phyloP scores from a whole-genome alignment of 1,284 basidiomycete genomes.

The Pholiota adiposa region DNA sequence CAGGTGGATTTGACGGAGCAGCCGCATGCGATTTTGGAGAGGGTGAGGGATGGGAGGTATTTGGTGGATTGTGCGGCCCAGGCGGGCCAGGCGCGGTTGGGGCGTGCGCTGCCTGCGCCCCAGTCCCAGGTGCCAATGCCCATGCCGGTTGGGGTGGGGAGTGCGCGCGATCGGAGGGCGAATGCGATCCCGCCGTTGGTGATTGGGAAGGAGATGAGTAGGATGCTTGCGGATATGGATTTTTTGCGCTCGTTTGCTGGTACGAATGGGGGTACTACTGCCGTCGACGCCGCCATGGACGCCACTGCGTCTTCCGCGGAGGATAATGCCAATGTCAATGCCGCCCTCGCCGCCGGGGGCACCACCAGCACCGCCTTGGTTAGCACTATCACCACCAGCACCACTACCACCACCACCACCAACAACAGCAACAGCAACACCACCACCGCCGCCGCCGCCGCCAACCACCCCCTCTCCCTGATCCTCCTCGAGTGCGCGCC shows the following conservation, averaged over 20 bases:
- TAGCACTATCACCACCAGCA: too few relatives aligned
- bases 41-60: conserved; percentile 78
- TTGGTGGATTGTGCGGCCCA: conserved; percentile 40
- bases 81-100: too few relatives aligned
- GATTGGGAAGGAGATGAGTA: conserved; percentile 38
- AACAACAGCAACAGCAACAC: too few relatives aligned
- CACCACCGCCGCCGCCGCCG: too few relatives aligned
- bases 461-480: conserved; percentile 58
- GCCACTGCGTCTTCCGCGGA: too few relatives aligned
- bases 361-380: too few relatives aligned
- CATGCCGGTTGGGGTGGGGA: neutral
- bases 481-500: conserved; percentile 70
- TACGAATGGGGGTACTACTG: too few relatives aligned
- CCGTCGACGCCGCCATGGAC: too few relatives aligned
- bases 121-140: neutral
- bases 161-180: conserved; percentile 28
- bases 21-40: conserved; percentile 82
- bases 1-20: conserved; percentile 90
- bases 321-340: too few relatives aligned
- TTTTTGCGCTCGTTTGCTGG: conserved; percentile 37
- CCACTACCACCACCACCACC: too few relatives aligned
- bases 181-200: conserved; percentile 29
- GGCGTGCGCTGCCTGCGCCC: neutral
- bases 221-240: conserved; percentile 31
- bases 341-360: conserved; percentile 10